Evolutionary conservation across 208 protist species (phyloP), one percentile per base, ranked within the genome.

Genomic region (Trypanosoma platydactyli): DNA sequence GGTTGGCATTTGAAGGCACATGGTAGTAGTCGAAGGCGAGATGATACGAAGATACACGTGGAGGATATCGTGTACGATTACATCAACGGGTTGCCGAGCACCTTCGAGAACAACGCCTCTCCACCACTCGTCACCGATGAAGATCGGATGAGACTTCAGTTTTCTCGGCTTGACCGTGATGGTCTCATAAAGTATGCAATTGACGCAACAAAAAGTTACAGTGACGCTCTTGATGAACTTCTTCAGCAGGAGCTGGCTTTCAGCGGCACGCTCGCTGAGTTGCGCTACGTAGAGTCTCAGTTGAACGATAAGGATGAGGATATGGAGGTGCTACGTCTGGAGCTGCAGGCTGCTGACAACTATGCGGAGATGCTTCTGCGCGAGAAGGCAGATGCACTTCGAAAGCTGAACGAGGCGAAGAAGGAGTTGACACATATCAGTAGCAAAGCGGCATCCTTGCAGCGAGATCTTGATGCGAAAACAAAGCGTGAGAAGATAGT

Each of bases 331-430:
- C 67, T 84, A 16, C 57, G 58, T 16, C 18, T 74, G 62, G 73
- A 80, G 70, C 62, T 86, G 24, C 64, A 64, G 58, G 67, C 49
- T 15, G 64, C 75, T 0, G 67, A 81, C 38, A 69, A 85, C 38
- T 74, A 76, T 41, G 77, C 62, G 40, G 67, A 74, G 2, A 60
- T 63, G 38, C 75, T 89, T 41, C 49, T 77, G n/a, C 24, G 57
- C n/a, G 83, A 80, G 20, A 85, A 84, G 74, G 64, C 49, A 11
- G 75, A 79, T 22, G 72, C 73, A 20, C 58, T 80, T 53, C 73
- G 73, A 5, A 80, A 77, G 55, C 53, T 89, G n/a, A 80, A 64
- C 13, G 79, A 80, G 20, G 64, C 82, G 5, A 88, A 88, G 68
- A 71, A 66, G 13, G 82, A 88, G 33, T 62, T 84, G 40, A 79